Evolutionary conservation across 1,284 basidiomycete species (phyloP), one percentile per base, ranked within the genome.

Genomic region (Cryptococcus sp.): DNA sequence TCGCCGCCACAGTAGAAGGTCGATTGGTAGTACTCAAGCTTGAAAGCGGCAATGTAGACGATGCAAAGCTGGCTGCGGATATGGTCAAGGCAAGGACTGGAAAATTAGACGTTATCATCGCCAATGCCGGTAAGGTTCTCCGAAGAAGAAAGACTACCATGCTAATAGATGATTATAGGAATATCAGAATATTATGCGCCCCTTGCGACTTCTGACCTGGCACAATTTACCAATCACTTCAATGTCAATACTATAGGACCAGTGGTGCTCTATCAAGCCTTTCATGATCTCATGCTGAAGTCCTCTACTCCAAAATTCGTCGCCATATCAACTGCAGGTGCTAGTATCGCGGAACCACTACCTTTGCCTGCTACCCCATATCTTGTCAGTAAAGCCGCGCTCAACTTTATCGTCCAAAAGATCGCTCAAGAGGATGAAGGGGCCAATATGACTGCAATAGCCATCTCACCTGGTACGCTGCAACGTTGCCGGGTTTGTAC

Each of bases 91-190:
- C 56, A 23, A 57, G 60, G 30, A 51, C 62, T 48, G 68, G 66
- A 3, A 38, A 67, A 46, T 50, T 69, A 34, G 67, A 69, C 52
- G 55, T 64, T 45, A 56, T 62, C 43, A 53, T 61, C 15, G 59
- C 59, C 23, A 58, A 58, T 52, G 59, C 59, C 13, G 59, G 57
- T 58, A 43, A 35, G 56, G 50, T 5, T 23, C 23, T 23, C 23
- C 23, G 23, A 23, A 23, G 23, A 23, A 23, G 23, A 23, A 23
- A 23, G 23, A 23, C 23, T 23, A 23, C 23, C 23, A 23, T 23
- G 23, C 23, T 23, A 23, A 23, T 23, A 23, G 23, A 23, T 23
- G 23, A 23, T 23, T 23, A 23, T 23, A 23, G 23, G 23, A 23
- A 23, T 23, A 23, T 23, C 23, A 23, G 23, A 23, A 23, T 23